A percentile compares a stretch with the other conserved stretches of the same genome.
Conservation (phyloP, 1,284 basidiomycete genomes). For the Ganoderma resinaceum region DNA sequence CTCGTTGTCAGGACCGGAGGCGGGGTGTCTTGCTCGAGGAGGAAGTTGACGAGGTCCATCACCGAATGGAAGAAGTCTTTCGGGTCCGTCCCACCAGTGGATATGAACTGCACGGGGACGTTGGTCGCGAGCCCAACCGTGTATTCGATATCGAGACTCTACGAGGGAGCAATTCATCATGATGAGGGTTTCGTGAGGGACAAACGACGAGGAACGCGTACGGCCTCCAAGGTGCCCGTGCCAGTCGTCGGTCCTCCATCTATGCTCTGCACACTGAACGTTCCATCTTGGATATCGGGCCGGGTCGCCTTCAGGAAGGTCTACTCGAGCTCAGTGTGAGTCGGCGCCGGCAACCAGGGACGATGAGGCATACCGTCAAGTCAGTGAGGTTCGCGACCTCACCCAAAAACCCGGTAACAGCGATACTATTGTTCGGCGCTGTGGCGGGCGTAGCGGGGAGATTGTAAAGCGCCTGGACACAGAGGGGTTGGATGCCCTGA, state of each 20-base stretch:
- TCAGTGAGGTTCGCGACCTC: conserved; percentile 58
- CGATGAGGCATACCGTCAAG: conserved; percentile 42
- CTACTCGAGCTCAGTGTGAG: not conserved
- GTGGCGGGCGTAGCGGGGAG: conserved; percentile 51
- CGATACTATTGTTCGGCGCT: conserved; percentile 52
- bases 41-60: conserved; percentile 39
- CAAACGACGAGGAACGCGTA: conserved; percentile 3
- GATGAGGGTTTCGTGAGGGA: too few relatives aligned
- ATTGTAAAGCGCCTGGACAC: conserved; percentile 60
- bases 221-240: conserved; percentile 9
- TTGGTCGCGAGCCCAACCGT: conserved; percentile 65
- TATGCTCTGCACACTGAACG: not conserved
- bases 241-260: conserved; percentile 8
- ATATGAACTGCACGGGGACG: conserved; percentile 31
- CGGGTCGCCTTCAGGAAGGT: not conserved
- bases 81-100: conserved; percentile 16
- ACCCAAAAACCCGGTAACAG: conserved; percentile 60
- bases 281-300: not conserved
- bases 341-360: not conserved
- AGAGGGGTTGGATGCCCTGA: conserved; percentile 56
- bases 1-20: conserved; percentile 42
- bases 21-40: conserved; percentile 36
- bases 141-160: conserved; percentile 68
- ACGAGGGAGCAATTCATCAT: not conserved
- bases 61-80: conserved; percentile 31